Evolutionary conservation across 1,284 basidiomycete genomes (phyloP).

Genomic region (Fomitopsis pinicola): DNA sequence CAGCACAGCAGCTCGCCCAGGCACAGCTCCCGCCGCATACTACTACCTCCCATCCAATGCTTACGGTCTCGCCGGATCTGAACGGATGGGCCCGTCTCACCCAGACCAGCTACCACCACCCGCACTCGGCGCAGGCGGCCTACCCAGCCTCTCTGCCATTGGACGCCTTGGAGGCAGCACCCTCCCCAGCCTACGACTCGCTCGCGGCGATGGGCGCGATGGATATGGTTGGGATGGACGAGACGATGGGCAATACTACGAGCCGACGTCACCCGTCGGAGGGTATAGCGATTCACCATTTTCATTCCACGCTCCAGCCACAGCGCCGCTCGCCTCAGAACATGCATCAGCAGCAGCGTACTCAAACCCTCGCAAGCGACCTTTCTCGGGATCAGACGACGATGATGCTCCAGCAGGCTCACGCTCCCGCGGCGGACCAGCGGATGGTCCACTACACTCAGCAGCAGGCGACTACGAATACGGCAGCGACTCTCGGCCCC

Average conservation of each 20-base stretch:
- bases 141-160: not conserved
- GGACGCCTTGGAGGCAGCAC: constrained; percentile 22
- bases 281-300: constrained; percentile 57
- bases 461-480: constrained; percentile 44
- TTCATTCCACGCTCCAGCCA: constrained; percentile 67
- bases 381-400: constrained; percentile 46
- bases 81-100: constrained; percentile 43
- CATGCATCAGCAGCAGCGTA: constrained; percentile 21
- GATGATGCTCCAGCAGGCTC: constrained; percentile 35
- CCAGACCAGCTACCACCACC: not conserved
- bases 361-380: constrained; percentile 56
- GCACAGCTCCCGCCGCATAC: constrained; percentile 59
- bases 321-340: constrained; percentile 39
- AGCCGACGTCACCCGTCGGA: constrained; percentile 21
- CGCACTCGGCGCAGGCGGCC: not conserved
- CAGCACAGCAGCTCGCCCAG: constrained; percentile 49
- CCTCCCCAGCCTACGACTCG: constrained; percentile 20
- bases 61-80: constrained; percentile 40
- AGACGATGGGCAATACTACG: constrained; percentile 12
- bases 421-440: constrained; percentile 14
- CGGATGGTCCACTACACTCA: constrained; percentile 17
- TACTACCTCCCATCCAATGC: constrained; percentile 33
- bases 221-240: constrained; percentile 21
- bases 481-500: constrained; percentile 64
- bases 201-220: constrained; percentile 11